phyloP scores from a whole-genome alignment of 2,329 filamentous ascomycete genomes.

The Colletotrichum sp. region DNA sequence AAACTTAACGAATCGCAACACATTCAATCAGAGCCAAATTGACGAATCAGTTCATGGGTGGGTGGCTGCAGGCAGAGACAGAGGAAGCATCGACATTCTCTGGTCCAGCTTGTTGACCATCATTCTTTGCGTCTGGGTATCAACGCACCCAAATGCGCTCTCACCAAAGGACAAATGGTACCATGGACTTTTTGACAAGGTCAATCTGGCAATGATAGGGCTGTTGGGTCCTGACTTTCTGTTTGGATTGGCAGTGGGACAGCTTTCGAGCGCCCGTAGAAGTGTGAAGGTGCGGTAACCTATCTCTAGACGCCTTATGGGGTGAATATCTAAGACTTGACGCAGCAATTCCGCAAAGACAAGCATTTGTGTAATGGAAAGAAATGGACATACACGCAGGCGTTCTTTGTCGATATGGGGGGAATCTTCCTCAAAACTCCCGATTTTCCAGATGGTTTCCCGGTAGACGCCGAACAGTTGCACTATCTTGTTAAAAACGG shows the following conservation, averaged over 20 bases:
- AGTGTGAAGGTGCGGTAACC: conserved; percentile 31
- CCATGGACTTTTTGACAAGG: conserved; percentile 32
- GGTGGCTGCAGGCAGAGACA: conserved; percentile 35
- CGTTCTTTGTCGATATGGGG: conserved; percentile 46
- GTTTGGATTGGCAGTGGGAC: conserved; percentile 36
- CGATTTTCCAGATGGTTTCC: conserved; percentile 33
- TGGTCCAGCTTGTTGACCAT: conserved; percentile 43
- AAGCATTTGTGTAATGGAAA: conserved; percentile 4
- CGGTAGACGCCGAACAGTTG: conserved; percentile 39
- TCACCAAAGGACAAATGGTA: conserved; percentile 32
- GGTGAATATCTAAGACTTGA: not conserved
- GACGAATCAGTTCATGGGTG: conserved; percentile 13
- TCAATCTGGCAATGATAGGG: conserved; percentile 36
- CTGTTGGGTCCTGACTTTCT: conserved; percentile 42
- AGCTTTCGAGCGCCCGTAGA: conserved; percentile 34
- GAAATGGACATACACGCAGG: conserved; percentile 42
- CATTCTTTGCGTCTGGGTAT: conserved; percentile 44
- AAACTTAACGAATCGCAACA: not conserved
- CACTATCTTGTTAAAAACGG: conserved; percentile 31
- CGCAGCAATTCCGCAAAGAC: conserved; percentile 19
- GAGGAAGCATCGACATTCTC: conserved; percentile 45
- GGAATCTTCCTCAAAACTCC: conserved; percentile 37
- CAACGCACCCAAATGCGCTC: conserved; percentile 41
- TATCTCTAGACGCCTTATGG: not conserved
- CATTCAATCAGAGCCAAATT: not conserved